Percentiles rank a stretch among this genome's conserved stretches.
phyloP scores from a whole-genome alignment of 2,329 filamentous ascomycete genomes.

The Penicillium sp. region DNA sequence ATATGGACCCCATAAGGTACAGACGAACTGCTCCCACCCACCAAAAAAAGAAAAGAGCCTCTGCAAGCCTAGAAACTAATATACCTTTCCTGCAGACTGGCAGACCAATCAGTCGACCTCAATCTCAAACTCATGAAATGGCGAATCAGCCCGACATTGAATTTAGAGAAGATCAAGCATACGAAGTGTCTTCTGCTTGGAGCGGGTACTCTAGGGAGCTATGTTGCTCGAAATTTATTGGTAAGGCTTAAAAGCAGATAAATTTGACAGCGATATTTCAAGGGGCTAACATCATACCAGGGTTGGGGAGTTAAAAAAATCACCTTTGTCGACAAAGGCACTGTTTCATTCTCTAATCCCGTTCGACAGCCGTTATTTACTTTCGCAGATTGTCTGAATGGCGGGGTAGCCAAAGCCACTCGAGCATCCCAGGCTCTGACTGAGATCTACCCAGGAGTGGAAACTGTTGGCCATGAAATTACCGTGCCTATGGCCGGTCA shows the following conservation, averaged over 20 bases:
- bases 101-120: conserved; percentile 91
- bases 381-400: conserved; percentile 83
- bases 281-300: conserved; percentile 22
- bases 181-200: conserved; percentile 89
- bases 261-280: not conserved
- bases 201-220: conserved; percentile 88
- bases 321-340: conserved; percentile 91
- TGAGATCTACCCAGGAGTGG: conserved; percentile 87
- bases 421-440: conserved; percentile 76
- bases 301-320: conserved; percentile 96
- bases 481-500: conserved; percentile 96
- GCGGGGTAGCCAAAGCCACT: conserved; percentile 78
- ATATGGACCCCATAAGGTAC: conserved; percentile 79
- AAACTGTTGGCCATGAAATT: conserved; percentile 74
- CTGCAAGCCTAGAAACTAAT: not conserved
- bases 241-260: conserved; percentile 26
- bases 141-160: conserved; percentile 84
- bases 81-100: conserved; percentile 52
- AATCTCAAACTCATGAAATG: conserved; percentile 99
- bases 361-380: conserved; percentile 91
- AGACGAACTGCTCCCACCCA: not conserved
- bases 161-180: conserved; percentile 84
- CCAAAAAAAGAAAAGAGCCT: not conserved
- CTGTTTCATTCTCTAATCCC: conserved; percentile 93
- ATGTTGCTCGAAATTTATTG: conserved; percentile 87